These are phyloP conservation scores for Colletotrichum graminicola DNA, from an alignment of 2,329 filamentous ascomycete genomes.

Conservation along the genomic window DNA sequence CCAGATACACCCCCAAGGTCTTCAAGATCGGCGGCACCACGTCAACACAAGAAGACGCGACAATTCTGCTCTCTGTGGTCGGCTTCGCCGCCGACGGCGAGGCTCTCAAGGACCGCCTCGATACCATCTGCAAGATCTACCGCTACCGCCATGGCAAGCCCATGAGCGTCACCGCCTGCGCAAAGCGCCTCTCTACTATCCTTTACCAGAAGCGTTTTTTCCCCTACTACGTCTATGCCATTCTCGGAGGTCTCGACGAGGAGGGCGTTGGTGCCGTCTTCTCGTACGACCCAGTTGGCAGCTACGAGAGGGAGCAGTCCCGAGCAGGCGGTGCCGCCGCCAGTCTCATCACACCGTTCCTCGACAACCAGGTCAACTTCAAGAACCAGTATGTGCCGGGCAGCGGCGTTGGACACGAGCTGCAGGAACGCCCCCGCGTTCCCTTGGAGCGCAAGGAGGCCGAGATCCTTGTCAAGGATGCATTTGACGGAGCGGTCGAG, in stretches of 20 bases:
- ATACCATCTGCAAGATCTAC: constrained; percentile 98
- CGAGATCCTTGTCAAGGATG: constrained; percentile 92
- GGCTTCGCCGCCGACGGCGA: constrained; percentile 96
- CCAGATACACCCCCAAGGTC: constrained; percentile 92
- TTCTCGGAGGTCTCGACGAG: constrained; percentile 93
- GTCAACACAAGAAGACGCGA: constrained; percentile 84
- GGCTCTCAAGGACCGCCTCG: constrained; percentile 92
- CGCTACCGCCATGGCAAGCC: constrained; percentile 97
- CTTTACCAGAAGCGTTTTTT: constrained; percentile 99
- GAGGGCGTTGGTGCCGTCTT: constrained; percentile 94
- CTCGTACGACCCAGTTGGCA: constrained; percentile 97
- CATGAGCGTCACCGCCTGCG: constrained; percentile 94
- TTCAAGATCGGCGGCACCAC: constrained; percentile 97
- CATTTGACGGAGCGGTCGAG: constrained; percentile 97
- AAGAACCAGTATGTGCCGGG: constrained; percentile 98
- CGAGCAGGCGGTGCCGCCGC: constrained; percentile 92
- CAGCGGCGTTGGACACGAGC: constrained; percentile 83
- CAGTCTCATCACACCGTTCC: constrained; percentile 97
- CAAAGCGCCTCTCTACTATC: constrained; percentile 93
- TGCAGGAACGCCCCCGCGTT: constrained; percentile 77
- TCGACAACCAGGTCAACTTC: constrained; percentile 99
- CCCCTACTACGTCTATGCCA: constrained; percentile 97
- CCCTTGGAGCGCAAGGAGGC: constrained; percentile 81
- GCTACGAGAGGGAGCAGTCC: constrained; percentile 97
- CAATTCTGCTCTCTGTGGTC: constrained; percentile 91